A percentile compares a stretch with the other conserved stretches of the same genome.
Evolutionary conservation across 148 eudicot species (phyloP).

Genomic region (Silene conica): DNA sequence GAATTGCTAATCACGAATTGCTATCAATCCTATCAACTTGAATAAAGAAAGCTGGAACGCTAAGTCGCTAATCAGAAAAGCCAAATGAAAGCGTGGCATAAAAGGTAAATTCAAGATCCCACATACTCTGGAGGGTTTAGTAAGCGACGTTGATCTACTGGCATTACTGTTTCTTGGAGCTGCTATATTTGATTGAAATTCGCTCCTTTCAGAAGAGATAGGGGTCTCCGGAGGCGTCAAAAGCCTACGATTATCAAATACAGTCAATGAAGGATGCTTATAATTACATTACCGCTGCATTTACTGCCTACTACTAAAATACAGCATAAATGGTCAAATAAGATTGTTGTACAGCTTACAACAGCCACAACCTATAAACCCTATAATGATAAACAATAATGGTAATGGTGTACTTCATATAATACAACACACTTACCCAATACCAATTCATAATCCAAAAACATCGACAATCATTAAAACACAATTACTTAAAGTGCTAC

Average conservation of each 20-base stretch:
- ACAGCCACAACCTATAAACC: not conserved
- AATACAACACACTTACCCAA: not conserved
- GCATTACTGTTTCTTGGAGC: constrained; percentile 59
- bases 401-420: too few relatives aligned
- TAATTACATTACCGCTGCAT: not conserved
- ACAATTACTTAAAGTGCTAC: not conserved
- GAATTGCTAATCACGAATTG: not conserved
- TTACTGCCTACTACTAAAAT: not conserved
- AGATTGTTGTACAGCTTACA: not conserved
- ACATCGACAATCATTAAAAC: not conserved
- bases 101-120: not conserved
- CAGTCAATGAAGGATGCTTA: not conserved
- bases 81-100: not conserved
- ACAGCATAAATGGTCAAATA: not conserved
- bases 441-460: not conserved
- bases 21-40: not conserved
- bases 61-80: not conserved
- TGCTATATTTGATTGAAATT: constrained; percentile 44
- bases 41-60: not conserved
- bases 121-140: constrained; percentile 79
- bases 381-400: not conserved
- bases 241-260: constrained; percentile 50
- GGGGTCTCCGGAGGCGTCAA: constrained; percentile 99
- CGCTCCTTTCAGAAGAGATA: constrained; percentile 63
- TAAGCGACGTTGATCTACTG: constrained; percentile 58